Percentiles rank a stretch among this genome's conserved stretches.
Evolutionary conservation across 805 yeast genomes (phyloP).

Genomic region (Saccharomycopsis capsularis): DNA sequence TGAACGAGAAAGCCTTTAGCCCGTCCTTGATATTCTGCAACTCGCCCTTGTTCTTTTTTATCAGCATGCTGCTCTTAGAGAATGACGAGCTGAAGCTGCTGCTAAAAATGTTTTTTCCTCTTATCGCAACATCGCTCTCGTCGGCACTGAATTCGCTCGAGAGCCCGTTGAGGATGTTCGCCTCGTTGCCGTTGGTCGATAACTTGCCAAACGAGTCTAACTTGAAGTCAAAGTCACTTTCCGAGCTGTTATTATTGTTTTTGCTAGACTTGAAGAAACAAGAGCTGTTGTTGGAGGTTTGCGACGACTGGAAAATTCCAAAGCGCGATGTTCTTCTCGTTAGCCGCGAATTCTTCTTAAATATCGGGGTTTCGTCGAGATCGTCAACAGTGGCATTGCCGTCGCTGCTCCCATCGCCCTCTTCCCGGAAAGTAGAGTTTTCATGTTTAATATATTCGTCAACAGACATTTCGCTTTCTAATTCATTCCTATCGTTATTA

Average conservation of each 20-base stretch:
- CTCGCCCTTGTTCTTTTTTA: not conserved
- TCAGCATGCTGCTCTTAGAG: too few relatives aligned
- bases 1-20: not conserved
- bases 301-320: not conserved
- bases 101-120: not conserved
- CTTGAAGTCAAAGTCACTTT: slow-evolving; percentile 15
- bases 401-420: not conserved
- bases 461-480: slow-evolving; percentile 5
- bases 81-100: not conserved
- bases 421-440: slow-evolving; percentile 1
- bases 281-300: not conserved
- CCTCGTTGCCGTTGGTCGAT: slow-evolving; percentile 1
- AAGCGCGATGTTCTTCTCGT: not conserved
- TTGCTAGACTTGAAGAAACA: too few relatives aligned
- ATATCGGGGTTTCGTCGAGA: slow-evolving; percentile 19
- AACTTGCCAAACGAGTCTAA: slow-evolving; percentile 19
- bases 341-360: too few relatives aligned
- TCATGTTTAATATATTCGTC: slow-evolving; percentile 10
- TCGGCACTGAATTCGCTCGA: not conserved
- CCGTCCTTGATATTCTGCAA: not conserved
- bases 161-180: not conserved
- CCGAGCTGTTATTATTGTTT: not conserved
- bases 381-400: slow-evolving; percentile 8
- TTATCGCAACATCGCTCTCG: not conserved
- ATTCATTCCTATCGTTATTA: slow-evolving; percentile 7